A percentile compares a stretch with the other conserved stretches of the same genome.
These are phyloP conservation scores for Fusarium acutatum DNA, from an alignment of 2,329 filamentous ascomycete genomes.

Conservation along the genomic window DNA sequence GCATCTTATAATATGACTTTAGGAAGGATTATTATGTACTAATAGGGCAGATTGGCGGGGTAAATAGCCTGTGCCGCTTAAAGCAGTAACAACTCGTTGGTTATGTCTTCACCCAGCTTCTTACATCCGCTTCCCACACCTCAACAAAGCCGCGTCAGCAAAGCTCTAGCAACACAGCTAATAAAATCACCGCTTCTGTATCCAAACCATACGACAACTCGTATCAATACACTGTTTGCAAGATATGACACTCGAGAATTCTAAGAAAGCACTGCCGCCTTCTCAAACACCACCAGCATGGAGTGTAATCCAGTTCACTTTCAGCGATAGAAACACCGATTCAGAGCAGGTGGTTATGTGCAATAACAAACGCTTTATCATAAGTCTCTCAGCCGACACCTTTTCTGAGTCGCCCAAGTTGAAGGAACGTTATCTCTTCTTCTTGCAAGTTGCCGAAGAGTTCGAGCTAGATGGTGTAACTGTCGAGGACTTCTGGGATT, in stretches of 20 bases:
- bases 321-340: background rate
- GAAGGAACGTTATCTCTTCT: background rate
- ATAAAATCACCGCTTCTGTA: too few species aligned
- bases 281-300: accelerated
- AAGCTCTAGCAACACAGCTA: background rate
- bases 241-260: accelerated
- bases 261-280: accelerated
- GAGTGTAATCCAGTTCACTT: background rate
- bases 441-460: background rate
- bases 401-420: background rate
- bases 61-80: too few species aligned
- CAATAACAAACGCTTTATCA: accelerated
- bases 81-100: too few species aligned
- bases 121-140: too few species aligned
- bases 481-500: background rate
- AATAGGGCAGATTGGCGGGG: too few species aligned
- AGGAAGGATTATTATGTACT: too few species aligned
- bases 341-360: background rate
- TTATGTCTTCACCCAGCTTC: too few species aligned
- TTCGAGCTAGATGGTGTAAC: background rate
- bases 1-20: too few species aligned
- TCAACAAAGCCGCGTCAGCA: background rate
- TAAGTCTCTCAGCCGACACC: accelerated
- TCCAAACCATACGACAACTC: accelerated
- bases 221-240: accelerated